Conservation (phyloP, 805 yeast species). For the Metschnikowia cerradonensis region DNA sequence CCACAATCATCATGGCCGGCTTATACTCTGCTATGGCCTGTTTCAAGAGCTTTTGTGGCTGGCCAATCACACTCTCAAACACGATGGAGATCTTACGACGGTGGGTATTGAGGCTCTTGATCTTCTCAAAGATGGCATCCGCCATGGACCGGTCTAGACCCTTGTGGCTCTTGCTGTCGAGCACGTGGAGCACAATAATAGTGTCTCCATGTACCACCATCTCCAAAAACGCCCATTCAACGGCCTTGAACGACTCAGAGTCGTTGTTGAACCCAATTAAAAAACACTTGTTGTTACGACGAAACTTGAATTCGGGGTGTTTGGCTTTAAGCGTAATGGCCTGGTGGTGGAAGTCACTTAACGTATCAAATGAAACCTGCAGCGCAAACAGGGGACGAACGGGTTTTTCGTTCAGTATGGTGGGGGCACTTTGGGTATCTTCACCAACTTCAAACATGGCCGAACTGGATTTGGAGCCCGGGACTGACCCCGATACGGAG, state of each 20-base stretch:
- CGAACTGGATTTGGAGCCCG: not conserved
- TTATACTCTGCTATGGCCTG: slow-evolving; percentile 39
- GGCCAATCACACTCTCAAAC: slow-evolving; percentile 39
- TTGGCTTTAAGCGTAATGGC: slow-evolving; percentile 39
- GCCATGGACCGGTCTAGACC: slow-evolving; percentile 30
- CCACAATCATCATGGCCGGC: slow-evolving; percentile 45
- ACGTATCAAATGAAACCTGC: slow-evolving; percentile 41
- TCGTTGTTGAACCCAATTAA: slow-evolving; percentile 39
- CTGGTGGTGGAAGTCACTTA: slow-evolving; percentile 27
- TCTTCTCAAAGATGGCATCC: slow-evolving; percentile 23
- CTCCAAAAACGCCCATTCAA: slow-evolving; percentile 44
- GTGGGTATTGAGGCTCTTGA: slow-evolving; percentile 34
- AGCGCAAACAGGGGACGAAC: slow-evolving; percentile 26
- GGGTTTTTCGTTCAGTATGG: not conserved
- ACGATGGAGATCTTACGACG: slow-evolving; percentile 35
- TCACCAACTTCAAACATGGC: not conserved
- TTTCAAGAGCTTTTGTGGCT: slow-evolving; percentile 36
- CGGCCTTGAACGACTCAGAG: slow-evolving; percentile 35
- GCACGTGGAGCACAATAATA: slow-evolving; percentile 37
- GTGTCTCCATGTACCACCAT: slow-evolving; percentile 43
- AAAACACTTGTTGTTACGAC: slow-evolving; percentile 42
- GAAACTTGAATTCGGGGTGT: slow-evolving; percentile 40
- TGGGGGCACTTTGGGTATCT: not conserved
- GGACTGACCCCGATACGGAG: too few species aligned
- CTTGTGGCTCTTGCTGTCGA: slow-evolving; percentile 31